These are phyloP conservation scores for Graphilbum sp. DNA, from an alignment of 2,329 filamentous ascomycete genomes.

Conservation along the genomic window DNA sequence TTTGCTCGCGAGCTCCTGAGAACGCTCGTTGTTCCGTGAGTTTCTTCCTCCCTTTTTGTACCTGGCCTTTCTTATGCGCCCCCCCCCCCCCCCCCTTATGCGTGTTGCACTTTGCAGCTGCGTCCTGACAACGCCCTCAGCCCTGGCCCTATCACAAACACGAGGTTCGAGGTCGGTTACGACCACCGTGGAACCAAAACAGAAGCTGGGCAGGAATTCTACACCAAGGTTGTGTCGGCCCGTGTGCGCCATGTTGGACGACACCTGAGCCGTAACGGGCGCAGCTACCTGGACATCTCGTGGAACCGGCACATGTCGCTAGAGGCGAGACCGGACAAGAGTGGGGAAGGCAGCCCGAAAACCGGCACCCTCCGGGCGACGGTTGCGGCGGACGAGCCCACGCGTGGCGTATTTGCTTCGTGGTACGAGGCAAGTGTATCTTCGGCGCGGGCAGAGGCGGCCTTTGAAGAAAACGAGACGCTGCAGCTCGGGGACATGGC, in stretches of 20 bases:
- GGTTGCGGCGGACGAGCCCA: constrained; percentile 5
- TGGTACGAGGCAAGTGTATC: constrained; percentile 17
- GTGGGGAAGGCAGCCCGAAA: neutral
- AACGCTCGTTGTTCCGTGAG: constrained; percentile 11
- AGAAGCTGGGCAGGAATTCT: neutral
- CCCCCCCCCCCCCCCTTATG: too few species aligned
- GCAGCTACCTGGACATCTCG: constrained; percentile 11
- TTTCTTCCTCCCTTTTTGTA: neutral
- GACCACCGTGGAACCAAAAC: constrained; percentile 1
- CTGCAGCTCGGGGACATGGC: constrained; percentile 12
- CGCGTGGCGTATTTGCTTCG: constrained; percentile 9
- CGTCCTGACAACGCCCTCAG: neutral
- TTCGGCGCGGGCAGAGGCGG: constrained; percentile 11
- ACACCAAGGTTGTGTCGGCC: constrained; percentile 5
- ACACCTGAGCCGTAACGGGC: constrained; percentile 5
- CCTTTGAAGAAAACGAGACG: constrained; percentile 12
- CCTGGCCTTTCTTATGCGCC: neutral
- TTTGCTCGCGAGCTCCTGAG: constrained; percentile 13
- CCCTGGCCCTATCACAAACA: neutral
- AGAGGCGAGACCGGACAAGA: constrained; percentile 1
- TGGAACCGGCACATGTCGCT: constrained; percentile 10
- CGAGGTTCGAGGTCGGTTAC: constrained; percentile 7
- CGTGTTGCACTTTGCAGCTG: too few species aligned
- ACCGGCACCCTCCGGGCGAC: constrained; percentile 2
- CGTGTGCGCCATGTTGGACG: constrained; percentile 8